Base-by-base conservation (phyloP, 129 eudicot species). In the Lonicera japonica region DNA sequence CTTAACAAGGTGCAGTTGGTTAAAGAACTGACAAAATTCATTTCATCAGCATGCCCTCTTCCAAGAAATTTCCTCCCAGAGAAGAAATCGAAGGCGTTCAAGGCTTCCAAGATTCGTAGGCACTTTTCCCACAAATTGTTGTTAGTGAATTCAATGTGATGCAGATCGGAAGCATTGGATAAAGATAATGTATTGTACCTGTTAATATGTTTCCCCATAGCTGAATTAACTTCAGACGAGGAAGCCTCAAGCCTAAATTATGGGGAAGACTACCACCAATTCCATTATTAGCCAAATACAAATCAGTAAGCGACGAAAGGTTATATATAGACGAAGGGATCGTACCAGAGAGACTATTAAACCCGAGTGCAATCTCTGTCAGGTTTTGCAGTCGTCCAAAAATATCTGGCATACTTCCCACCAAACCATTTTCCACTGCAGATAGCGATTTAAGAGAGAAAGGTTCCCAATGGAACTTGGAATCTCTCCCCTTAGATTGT, bases 351-450 rank as follows among this genome's bases (percentile, higher is more conserved):
- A n/a, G n/a, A n/a, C n/a, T n/a, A n/a, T n/a, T n/a, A n/a, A n/a
- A n/a, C n/a, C n/a, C n/a, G n/a, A n/a, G n/a, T n/a, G n/a, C n/a
- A n/a, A n/a, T 3, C 16, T 58, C 24, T 52, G 10, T 21, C 4
- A 78, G 47, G 8, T 23, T 63, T 14, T 11, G 21, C 16, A 78
- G 7, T 9, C 57, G 23, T 21, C 63, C 70, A 25, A 73, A 25
- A 5, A 55, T 41, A 39, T 51, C 63, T 0, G 80, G 84, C 34
- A 74, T 55, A 25, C 16, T 61, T 40, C 84, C 84, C 2, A 58
- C 55, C 13, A 79, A 71, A 13, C 36, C 54, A 11, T 77, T 73
- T 0, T 17, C 23, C 7, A 56, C 61, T 0, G 74, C 25, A 0
- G 60, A 65, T 18, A 79, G 61, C 0, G 19, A 4, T 18, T 16